Conservation (phyloP, 1,284 basidiomycete species). For the Naganishia cerealis region DNA sequence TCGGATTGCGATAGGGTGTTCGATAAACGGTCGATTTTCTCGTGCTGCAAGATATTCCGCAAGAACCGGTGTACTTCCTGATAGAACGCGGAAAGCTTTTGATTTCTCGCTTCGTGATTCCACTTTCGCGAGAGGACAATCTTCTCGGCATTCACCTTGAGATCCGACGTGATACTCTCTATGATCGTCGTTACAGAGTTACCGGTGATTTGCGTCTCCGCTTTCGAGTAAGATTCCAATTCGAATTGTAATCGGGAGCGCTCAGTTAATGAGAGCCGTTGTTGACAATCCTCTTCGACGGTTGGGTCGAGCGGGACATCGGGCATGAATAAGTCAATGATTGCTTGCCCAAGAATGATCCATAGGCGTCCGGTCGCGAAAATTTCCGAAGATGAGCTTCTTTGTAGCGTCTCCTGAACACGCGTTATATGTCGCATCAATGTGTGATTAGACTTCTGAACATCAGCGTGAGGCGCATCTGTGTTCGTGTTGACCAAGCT, state of each 20-base stretch:
- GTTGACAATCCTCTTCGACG: conserved; percentile 63
- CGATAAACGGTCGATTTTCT: conserved; percentile 46
- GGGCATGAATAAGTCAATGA: conserved; percentile 77
- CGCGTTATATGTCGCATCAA: not conserved
- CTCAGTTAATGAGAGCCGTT: conserved; percentile 60
- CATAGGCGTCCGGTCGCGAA: conserved; percentile 14
- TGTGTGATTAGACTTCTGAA: not conserved
- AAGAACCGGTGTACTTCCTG: conserved; percentile 73
- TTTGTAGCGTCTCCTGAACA: not conserved
- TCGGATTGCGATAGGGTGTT: conserved; percentile 33
- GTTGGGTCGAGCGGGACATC: conserved; percentile 85
- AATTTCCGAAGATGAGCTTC: not conserved
- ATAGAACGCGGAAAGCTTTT: conserved; percentile 63
- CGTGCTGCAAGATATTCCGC: conserved; percentile 45
- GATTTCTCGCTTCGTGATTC: conserved; percentile 18
- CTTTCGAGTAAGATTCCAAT: conserved; percentile 58
- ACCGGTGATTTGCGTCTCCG: conserved; percentile 67
- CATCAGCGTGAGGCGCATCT: not conserved
- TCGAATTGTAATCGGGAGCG: conserved; percentile 59
- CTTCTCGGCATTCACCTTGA: conserved; percentile 45
- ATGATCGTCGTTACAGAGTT: conserved; percentile 60
- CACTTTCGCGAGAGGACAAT: conserved; percentile 41
- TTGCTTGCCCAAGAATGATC: conserved; percentile 47
- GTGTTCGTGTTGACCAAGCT: not conserved
- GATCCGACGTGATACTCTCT: conserved; percentile 49